Base-by-base conservation (phyloP, 192 early-diverging fungal species). In the Entomortierella beljakovae region DNA sequence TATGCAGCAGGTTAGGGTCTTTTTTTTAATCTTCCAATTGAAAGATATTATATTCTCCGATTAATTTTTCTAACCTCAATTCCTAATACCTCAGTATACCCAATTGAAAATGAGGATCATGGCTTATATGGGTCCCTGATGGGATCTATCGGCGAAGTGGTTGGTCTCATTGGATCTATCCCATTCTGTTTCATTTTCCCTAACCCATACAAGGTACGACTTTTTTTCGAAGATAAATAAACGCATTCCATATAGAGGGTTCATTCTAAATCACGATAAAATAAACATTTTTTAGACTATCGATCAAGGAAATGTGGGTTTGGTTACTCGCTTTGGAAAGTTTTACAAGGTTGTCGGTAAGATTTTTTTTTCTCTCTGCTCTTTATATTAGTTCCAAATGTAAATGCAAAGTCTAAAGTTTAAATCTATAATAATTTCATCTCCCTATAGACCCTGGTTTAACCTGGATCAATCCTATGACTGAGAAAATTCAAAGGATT, bases 301-400 rank as follows among this genome's bases (percentile, higher is more conserved):
- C 26, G 67, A 84, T 8, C 92, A 94, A 85, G 92, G 92, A 54
- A 64, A 71, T 53, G 92, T 94, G 9, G 92, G 91, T 22, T 68
- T 94, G 9, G 69, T 94, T 29, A 84, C 88, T n/a, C 82, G 86
- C 25, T 94, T 92, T 61, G 92, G 92, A 42, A 87, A 84, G 57
- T 83, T 84, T 25, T 83, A 83, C 72, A 83, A 84, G 65, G 57
- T 71, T 55, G 67, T n/a, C n/a, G n/a, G n/a, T n/a, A n/a, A n/a
- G n/a, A n/a, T n/a, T n/a, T n/a, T n/a, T n/a, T n/a, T n/a, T n/a
- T n/a, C n/a, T n/a, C n/a, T n/a, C n/a, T n/a, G n/a, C n/a, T n/a
- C n/a, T n/a, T n/a, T n/a, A n/a, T n/a, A n/a, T n/a, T n/a, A n/a
- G n/a, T n/a, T n/a, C n/a, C n/a, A n/a, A n/a, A n/a, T n/a, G n/a